Evolutionary conservation across 2,329 filamentous ascomycete species (phyloP).

Genomic region (Bipolaris oryzae): DNA sequence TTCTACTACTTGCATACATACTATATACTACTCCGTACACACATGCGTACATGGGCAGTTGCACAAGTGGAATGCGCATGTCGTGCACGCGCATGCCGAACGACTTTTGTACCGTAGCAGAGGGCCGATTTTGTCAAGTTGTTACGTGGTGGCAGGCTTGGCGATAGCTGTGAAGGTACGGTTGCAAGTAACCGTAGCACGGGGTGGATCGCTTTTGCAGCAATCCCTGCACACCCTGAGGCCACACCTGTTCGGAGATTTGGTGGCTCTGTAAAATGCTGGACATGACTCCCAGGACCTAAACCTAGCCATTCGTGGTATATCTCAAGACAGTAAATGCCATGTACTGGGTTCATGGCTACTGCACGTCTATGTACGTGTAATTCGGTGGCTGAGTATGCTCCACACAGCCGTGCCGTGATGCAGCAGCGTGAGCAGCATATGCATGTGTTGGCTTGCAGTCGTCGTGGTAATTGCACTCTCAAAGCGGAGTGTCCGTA

Average conservation of each 20-base stretch:
- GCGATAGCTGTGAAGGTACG: conserved; percentile 3
- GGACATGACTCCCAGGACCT: neutral
- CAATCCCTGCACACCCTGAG: conserved; percentile 2
- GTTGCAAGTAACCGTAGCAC: conserved; percentile 10
- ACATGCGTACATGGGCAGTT: neutral
- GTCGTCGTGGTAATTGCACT: neutral
- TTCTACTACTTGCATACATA: neutral
- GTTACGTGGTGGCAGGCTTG: conserved; percentile 6
- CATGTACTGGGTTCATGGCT: neutral
- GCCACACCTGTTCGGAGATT: conserved; percentile 3
- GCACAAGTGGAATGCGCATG: conserved; percentile 2
- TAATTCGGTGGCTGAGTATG: neutral
- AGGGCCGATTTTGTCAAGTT: conserved; percentile 1
- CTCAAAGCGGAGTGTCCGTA: neutral
- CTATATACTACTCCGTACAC: no score
- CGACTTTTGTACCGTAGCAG: conserved; percentile 2
- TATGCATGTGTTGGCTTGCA: neutral
- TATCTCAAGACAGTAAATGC: neutral
- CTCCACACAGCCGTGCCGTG: neutral
- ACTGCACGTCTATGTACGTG: neutral
- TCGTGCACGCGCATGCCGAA: conserved; percentile 5
- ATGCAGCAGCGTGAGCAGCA: no score
- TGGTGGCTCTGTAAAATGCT: conserved; percentile 6
- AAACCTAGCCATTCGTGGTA: conserved; percentile 1
- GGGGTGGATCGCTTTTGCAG: conserved; percentile 4